Percentiles rank a stretch among this genome's conserved stretches.
Conservation (phyloP, 208 protist species). For the Trypanosoma scelopori region DNA sequence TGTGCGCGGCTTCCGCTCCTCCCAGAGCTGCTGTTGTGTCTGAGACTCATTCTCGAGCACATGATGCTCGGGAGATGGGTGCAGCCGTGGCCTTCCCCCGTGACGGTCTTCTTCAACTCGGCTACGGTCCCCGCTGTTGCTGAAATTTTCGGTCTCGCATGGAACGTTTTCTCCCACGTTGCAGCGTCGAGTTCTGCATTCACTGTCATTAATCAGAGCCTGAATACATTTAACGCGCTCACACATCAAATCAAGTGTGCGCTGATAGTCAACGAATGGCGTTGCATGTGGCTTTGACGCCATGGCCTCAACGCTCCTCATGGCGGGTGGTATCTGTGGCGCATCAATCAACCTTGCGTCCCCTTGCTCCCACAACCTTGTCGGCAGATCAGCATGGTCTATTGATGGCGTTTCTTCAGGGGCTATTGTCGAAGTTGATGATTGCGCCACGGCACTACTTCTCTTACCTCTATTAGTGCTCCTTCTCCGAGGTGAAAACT, state of each 20-base stretch:
- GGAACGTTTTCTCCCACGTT: background rate
- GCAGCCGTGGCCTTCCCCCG: background rate
- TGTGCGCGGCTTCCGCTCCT: background rate
- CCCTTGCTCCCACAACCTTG: background rate
- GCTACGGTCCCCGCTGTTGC: background rate
- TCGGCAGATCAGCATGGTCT: background rate
- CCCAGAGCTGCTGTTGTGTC: background rate
- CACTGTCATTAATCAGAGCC: constrained; percentile 30
- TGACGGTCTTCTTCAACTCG: background rate
- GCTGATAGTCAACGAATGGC: constrained; percentile 3
- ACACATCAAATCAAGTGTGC: constrained; percentile 39
- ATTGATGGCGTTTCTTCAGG: background rate
- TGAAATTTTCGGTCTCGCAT: background rate
- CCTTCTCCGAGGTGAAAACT: too few species aligned
- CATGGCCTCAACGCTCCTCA: background rate
- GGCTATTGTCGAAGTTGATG: background rate
- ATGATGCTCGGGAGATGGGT: background rate
- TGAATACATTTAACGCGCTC: constrained; percentile 57
- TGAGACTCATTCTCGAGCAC: background rate
- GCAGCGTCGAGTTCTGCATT: background rate
- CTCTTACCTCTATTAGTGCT: background rate
- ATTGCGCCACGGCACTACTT: background rate
- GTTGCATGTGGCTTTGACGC: background rate
- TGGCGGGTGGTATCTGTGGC: background rate
- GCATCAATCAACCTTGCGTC: background rate